phyloP scores from a whole-genome alignment of 163 green algal species.

The Scenedesmus sp. region DNA sequence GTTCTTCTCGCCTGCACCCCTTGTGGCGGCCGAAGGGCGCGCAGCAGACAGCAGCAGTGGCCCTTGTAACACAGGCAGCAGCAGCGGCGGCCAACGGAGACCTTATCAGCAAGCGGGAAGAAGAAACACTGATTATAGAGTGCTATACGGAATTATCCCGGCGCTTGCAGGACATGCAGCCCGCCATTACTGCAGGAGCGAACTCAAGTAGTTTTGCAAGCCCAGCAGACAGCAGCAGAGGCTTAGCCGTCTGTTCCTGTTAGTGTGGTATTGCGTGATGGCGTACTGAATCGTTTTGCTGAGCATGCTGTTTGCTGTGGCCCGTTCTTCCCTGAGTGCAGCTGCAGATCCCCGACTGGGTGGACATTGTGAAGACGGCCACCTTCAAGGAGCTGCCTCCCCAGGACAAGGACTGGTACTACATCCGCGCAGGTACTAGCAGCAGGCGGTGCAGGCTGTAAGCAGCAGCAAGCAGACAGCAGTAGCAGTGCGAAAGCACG shows the following conservation, averaged over 20 bases:
- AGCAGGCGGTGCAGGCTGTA: background rate
- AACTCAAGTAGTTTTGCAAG: background rate
- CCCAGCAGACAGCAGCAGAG: background rate
- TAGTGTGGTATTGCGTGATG: background rate
- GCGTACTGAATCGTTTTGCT: background rate
- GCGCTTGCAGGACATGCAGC: background rate
- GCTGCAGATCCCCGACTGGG: conserved; percentile 93
- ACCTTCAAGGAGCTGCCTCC: conserved; percentile 97
- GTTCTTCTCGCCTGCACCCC: background rate
- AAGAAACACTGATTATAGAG: background rate
- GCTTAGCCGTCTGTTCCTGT: background rate
- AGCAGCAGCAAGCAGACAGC: background rate
- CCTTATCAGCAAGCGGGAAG: background rate
- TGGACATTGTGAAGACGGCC: conserved; percentile 98
- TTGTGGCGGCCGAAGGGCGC: background rate
- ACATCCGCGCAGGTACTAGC: conserved; percentile 90
- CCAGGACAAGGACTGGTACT: conserved; percentile 99
- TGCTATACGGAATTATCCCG: background rate
- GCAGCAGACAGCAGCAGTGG: conserved; percentile 17
- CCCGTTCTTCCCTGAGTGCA: conserved; percentile 59
- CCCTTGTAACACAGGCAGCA: conserved; percentile 25
- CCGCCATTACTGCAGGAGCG: background rate
- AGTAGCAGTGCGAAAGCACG: background rate
- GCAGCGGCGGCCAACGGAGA: background rate
- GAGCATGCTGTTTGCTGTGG: conserved; percentile 21